These are phyloP conservation scores for Drechmeria coniospora DNA, from an alignment of 2,329 filamentous ascomycete genomes.

Conservation along the genomic window DNA sequence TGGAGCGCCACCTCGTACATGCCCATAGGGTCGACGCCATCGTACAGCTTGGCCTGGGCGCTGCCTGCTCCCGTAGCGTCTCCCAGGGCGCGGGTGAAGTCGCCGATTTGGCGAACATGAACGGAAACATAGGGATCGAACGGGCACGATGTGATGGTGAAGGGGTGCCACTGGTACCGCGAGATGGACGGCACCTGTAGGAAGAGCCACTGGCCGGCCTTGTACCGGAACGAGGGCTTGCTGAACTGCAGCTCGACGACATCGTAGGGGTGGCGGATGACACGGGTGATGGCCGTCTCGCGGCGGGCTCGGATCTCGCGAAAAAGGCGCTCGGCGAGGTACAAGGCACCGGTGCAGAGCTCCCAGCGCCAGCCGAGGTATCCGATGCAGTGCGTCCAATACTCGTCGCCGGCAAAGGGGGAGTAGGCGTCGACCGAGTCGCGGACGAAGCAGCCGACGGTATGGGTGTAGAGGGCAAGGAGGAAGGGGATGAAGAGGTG, in stretches of 20 bases:
- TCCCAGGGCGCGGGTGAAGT: constrained; percentile 88
- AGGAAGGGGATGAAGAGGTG: constrained; percentile 97
- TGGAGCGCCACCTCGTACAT: constrained; percentile 97
- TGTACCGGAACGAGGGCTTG: constrained; percentile 96
- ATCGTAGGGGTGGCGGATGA: constrained; percentile 91
- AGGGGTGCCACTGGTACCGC: constrained; percentile 90
- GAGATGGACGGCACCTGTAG: constrained; percentile 84
- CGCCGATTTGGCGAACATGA: constrained; percentile 89
- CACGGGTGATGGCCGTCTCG: constrained; percentile 78
- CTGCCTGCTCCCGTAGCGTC: constrained; percentile 85
- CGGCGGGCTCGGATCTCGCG: constrained; percentile 76
- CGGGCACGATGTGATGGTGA: constrained; percentile 96
- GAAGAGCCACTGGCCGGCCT: constrained; percentile 96
- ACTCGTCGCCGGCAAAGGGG: constrained; percentile 66
- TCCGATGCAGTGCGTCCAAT: constrained; percentile 87
- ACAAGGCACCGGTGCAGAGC: constrained; percentile 69
- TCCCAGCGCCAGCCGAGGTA: constrained; percentile 98
- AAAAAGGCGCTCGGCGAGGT: constrained; percentile 77
- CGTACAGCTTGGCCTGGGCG: constrained; percentile 78
- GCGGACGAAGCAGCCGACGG: constrained; percentile 89
- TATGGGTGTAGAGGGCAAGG: constrained; percentile 87
- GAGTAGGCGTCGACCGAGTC: constrained; percentile 59
- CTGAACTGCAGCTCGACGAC: constrained; percentile 94
- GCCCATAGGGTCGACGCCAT: constrained; percentile 77
- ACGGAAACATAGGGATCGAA: constrained; percentile 90